Evolutionary conservation across 2,329 filamentous ascomycete genomes (phyloP).

Genomic region (Hypoxylon sp.): DNA sequence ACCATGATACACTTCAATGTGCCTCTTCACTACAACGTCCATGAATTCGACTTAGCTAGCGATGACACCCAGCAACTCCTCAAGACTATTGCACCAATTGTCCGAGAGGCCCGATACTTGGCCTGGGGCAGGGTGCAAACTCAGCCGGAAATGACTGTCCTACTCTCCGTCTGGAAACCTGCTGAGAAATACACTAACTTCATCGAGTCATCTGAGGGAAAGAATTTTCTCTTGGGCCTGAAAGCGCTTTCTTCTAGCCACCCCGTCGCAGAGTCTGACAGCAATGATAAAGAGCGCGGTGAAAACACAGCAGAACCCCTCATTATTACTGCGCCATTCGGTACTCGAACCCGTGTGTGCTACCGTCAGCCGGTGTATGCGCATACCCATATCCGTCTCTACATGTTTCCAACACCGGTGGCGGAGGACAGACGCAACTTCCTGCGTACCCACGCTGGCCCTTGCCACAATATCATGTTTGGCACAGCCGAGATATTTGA

Average conservation of each 20-base stretch:
- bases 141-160: neutral
- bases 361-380: neutral
- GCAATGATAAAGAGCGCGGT: neutral
- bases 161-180: neutral
- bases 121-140: neutral
- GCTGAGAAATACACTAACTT: neutral
- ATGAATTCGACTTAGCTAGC: neutral
- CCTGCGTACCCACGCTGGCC: neutral
- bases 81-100: neutral
- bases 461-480: neutral
- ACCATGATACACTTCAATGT: neutral
- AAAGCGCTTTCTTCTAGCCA: neutral
- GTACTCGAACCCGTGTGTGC: neutral
- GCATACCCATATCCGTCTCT: neutral
- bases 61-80: neutral
- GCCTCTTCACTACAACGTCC: neutral
- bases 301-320: neutral
- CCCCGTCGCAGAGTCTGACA: neutral
- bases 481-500: neutral
- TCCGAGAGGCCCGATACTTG: neutral
- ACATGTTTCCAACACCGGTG: neutral
- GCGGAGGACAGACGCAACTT: neutral
- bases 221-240: neutral
- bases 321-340: neutral
- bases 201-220: neutral